These are phyloP conservation scores for Alternaria arbusti DNA, from an alignment of 2,329 filamentous ascomycete species.

Conservation along the genomic window DNA sequence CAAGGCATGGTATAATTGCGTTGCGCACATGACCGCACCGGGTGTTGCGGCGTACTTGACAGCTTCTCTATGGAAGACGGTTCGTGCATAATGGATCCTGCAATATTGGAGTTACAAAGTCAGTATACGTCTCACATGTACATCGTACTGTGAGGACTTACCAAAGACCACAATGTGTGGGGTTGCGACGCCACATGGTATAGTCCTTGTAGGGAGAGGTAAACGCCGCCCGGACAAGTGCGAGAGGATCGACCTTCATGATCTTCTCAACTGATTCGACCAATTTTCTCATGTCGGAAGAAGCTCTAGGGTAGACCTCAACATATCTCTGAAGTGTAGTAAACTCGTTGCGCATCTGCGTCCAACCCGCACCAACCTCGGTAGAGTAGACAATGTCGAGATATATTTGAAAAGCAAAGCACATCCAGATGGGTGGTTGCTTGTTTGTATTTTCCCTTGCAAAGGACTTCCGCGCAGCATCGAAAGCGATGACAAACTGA, in stretches of 20 bases:
- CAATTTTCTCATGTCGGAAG: neutral
- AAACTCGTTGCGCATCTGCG: neutral
- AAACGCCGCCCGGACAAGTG: rapidly evolving
- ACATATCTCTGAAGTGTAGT: neutral
- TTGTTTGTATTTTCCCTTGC: neutral
- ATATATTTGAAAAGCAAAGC: neutral
- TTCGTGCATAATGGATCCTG: neutral
- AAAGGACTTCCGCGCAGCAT: neutral
- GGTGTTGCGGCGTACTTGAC: neutral
- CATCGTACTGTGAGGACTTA: rapidly evolving
- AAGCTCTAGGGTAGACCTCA: neutral
- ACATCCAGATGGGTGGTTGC: neutral
- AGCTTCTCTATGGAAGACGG: neutral
- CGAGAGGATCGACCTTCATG: neutral
- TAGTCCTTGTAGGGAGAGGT: neutral
- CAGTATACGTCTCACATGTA: neutral
- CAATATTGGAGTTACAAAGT: rapidly evolving
- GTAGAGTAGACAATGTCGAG: neutral
- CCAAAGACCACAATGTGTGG: neutral
- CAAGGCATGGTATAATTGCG: neutral
- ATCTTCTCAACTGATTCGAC: neutral
- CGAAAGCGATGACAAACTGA: neutral
- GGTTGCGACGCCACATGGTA: neutral
- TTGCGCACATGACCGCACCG: neutral
- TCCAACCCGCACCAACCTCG: neutral